Percentiles rank a stretch among this genome's conserved stretches.
Evolutionary conservation across 225 moss, liverwort and hornwort genomes (phyloP).

Genomic region (Asterella californica): DNA sequence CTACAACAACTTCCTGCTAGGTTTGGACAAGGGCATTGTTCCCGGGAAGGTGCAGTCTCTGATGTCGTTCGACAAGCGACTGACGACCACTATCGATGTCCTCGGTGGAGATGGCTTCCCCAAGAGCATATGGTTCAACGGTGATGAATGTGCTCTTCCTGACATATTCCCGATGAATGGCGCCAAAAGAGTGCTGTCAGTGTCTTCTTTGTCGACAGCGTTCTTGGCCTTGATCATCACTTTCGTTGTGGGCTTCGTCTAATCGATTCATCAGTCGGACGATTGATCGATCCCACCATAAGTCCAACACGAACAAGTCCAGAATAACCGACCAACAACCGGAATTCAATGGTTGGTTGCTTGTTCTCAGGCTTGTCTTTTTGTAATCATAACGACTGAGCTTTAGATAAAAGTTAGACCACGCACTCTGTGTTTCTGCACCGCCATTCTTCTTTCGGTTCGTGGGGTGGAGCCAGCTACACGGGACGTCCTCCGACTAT

Average conservation of each 20-base stretch:
- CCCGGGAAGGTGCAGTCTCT: constrained; percentile 43
- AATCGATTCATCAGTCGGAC: background rate
- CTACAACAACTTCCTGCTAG: constrained; percentile 31
- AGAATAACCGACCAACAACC: background rate
- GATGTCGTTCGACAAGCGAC: constrained; percentile 40
- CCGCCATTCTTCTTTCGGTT: background rate
- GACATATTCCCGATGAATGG: constrained; percentile 31
- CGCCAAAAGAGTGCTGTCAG: constrained; percentile 4
- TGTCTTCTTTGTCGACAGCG: background rate
- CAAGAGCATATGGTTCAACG: constrained; percentile 43
- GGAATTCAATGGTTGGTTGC: background rate
- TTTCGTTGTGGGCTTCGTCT: constrained; percentile 6
- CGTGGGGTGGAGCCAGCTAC: constrained; percentile 3
- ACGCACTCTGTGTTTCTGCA: background rate
- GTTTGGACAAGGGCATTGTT: constrained; percentile 29
- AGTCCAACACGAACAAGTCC: background rate
- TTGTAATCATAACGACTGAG: constrained; percentile 10
- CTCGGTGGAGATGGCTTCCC: constrained; percentile 42
- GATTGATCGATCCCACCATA: background rate
- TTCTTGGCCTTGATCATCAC: constrained; percentile 4
- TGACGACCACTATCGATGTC: constrained; percentile 31
- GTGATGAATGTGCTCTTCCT: constrained; percentile 46
- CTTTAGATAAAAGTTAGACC: background rate
- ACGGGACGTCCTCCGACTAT: background rate
- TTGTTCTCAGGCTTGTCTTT: background rate